phyloP scores from a whole-genome alignment of 202 grass and related monocot genomes.

The Schoenoplectus tabernaemontani region DNA sequence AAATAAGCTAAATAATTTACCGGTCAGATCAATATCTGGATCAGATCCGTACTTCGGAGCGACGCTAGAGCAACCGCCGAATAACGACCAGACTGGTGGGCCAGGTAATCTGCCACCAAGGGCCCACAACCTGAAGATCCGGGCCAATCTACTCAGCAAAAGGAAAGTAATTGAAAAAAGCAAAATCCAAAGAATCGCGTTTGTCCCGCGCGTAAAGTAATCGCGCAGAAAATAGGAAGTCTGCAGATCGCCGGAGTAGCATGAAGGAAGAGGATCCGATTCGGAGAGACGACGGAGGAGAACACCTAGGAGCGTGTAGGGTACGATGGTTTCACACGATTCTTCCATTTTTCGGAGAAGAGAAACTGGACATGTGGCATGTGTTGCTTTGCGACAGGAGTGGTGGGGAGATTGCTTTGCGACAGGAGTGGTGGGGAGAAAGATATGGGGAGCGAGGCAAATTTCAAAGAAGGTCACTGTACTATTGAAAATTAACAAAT shows the following conservation, averaged over 20 bases:
- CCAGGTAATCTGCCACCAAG: slow-evolving; percentile 61
- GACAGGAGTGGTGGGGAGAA: too few species aligned
- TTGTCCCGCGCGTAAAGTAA: slow-evolving; percentile 62
- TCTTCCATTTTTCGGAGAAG: background rate
- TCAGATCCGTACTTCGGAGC: background rate
- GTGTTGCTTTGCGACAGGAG: background rate
- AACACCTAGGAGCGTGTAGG: slow-evolving; percentile 65
- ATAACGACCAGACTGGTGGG: slow-evolving; percentile 36
- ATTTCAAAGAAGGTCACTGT: too few species aligned
- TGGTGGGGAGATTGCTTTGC: too few species aligned
- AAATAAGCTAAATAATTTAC: background rate
- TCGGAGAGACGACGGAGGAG: slow-evolving; percentile 38
- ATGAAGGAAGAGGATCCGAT: slow-evolving; percentile 12
- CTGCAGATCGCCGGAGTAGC: slow-evolving; percentile 26
- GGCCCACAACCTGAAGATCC: slow-evolving; percentile 51
- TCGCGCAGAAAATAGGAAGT: slow-evolving; percentile 43
- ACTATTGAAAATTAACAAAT: too few species aligned
- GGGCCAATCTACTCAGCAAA: slow-evolving; percentile 35
- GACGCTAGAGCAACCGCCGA: slow-evolving; percentile 33
- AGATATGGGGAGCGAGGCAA: too few species aligned
- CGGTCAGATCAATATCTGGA: background rate
- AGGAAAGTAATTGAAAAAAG: slow-evolving; percentile 49
- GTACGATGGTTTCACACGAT: slow-evolving; percentile 25
- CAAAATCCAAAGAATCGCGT: slow-evolving; percentile 62
- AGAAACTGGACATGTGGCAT: slow-evolving; percentile 4